phyloP scores from a whole-genome alignment of 208 protist species.

The Trypanosoma melophagium region DNA sequence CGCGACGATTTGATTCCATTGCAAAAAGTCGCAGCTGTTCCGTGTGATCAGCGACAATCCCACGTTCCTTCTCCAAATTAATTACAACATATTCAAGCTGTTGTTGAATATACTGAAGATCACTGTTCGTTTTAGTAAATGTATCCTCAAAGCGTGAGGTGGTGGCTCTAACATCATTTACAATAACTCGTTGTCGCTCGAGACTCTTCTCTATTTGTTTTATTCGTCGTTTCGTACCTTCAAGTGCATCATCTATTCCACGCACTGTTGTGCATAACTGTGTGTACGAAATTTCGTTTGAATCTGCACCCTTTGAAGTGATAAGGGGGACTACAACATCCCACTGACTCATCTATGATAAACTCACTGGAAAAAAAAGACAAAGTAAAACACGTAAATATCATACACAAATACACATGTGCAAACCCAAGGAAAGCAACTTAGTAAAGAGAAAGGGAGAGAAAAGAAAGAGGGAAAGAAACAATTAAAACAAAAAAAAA shows the following conservation, averaged over 20 bases:
- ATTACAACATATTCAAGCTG: slow-evolving; percentile 84
- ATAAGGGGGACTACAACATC: not conserved
- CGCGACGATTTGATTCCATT: slow-evolving; percentile 57
- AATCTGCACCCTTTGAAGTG: not conserved
- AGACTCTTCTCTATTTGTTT: slow-evolving; percentile 32
- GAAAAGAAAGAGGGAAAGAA: not conserved
- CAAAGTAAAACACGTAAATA: not conserved
- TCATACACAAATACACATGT: not conserved
- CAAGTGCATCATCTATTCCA: slow-evolving; percentile 15
- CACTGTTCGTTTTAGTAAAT: slow-evolving; percentile 63
- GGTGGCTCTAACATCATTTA: slow-evolving; percentile 51
- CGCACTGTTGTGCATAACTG: slow-evolving; percentile 1
- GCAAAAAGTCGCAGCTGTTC: slow-evolving; percentile 85
- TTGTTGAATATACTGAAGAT: slow-evolving; percentile 79
- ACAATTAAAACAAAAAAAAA: slow-evolving; percentile 1
- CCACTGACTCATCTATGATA: slow-evolving; percentile 22
- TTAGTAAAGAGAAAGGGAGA: not conserved
- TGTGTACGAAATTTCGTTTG: not conserved
- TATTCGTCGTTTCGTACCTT: slow-evolving; percentile 9
- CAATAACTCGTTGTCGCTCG: slow-evolving; percentile 45
- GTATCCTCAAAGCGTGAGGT: slow-evolving; percentile 58
- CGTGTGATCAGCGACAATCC: slow-evolving; percentile 81
- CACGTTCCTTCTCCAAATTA: slow-evolving; percentile 66
- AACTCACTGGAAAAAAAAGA: slow-evolving; percentile 3
- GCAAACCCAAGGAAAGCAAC: not conserved